A percentile compares a stretch with the other conserved stretches of the same genome.
These are phyloP conservation scores for Cruciata laevipes DNA, from an alignment of 257 asterid species.

Conservation along the genomic window DNA sequence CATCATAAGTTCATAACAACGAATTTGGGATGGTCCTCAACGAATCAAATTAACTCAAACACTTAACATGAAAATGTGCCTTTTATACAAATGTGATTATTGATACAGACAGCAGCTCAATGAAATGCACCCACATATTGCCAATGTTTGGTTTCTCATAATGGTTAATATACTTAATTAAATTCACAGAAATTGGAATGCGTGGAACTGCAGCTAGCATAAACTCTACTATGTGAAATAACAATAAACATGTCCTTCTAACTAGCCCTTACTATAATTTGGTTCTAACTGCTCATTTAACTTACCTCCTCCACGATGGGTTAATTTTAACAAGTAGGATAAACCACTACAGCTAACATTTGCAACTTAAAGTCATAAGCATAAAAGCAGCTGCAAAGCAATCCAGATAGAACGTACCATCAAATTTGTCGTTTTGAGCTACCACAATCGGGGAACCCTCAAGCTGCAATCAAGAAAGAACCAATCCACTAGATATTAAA, in stretches of 20 bases:
- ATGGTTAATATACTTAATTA: not conserved
- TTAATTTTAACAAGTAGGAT: not conserved
- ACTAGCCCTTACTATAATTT: not conserved
- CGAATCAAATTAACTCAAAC: not conserved
- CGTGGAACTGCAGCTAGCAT: not conserved
- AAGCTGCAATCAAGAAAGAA: slow-evolving; percentile 39
- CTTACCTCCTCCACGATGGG: not conserved
- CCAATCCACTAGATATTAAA: slow-evolving; percentile 2
- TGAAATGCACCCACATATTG: not conserved
- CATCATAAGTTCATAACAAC: no score
- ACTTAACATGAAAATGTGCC: not conserved
- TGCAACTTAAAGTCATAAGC: not conserved
- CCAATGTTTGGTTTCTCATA: not conserved
- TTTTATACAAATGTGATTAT: not conserved
- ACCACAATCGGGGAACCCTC: slow-evolving; percentile 85
- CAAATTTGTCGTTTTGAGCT: slow-evolving; percentile 86
- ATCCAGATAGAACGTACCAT: slow-evolving; percentile 41
- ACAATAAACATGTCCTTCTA: not conserved
- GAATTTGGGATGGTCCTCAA: no score
- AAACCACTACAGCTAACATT: not conserved
- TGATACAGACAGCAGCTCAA: not conserved
- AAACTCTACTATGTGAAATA: not conserved
- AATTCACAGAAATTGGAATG: not conserved
- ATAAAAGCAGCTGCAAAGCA: not conserved
- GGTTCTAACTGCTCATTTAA: not conserved